Conservation (phyloP, 129 eudicot species). For the Tanacetum coccineum region DNA sequence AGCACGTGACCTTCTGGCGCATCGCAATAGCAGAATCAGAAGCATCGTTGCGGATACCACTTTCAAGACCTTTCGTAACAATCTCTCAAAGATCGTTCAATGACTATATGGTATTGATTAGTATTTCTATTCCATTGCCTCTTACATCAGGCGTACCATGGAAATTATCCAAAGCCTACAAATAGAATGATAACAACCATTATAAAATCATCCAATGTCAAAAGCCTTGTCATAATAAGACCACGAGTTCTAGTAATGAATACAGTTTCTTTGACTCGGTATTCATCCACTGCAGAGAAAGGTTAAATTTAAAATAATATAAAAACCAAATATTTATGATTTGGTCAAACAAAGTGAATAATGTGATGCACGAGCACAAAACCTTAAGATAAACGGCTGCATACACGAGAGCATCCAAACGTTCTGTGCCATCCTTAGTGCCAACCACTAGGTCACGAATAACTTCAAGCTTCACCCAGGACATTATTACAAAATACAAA, state of each 20-base stretch:
- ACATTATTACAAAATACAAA: constrained; percentile 17
- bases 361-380: constrained; percentile 10
- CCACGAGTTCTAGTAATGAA: not conserved
- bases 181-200: constrained; percentile 19
- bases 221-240: not conserved
- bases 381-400: constrained; percentile 96
- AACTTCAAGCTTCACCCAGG: constrained; percentile 72
- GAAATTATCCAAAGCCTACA: constrained; percentile 66
- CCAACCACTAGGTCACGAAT: constrained; percentile 78
- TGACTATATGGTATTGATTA: constrained; percentile 56
- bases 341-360: constrained; percentile 10
- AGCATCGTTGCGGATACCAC: constrained; percentile 95
- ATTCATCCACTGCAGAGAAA: constrained; percentile 82
- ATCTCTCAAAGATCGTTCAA: constrained; percentile 55
- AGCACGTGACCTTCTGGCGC: constrained; percentile 80
- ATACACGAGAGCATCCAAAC: constrained; percentile 88
- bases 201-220: not conserved
- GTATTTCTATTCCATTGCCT: constrained; percentile 39
- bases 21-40: constrained; percentile 92
- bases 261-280: constrained; percentile 47
- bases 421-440: constrained; percentile 48
- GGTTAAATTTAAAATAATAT: not conserved
- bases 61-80: constrained; percentile 80
- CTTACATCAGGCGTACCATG: constrained; percentile 35
- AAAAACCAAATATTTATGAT: not conserved